Conservation (phyloP, 2,329 filamentous ascomycete species). For the Neopestalotiopsis sp. region DNA sequence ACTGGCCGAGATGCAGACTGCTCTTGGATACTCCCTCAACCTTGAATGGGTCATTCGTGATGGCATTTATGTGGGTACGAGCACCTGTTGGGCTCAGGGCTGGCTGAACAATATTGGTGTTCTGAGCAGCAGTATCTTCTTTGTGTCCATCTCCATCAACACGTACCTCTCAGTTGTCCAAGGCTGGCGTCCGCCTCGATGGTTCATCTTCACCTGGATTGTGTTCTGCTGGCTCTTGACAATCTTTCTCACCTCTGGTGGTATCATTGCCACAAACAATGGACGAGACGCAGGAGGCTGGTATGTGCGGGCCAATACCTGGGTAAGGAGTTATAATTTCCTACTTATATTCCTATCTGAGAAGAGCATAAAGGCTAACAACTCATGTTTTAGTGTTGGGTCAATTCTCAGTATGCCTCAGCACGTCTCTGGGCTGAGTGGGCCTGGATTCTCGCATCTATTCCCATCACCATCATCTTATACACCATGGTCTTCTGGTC, state of each 20-base stretch:
- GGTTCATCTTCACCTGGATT: conserved; percentile 2
- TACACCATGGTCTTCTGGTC: conserved; percentile 22
- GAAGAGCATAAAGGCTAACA: background rate
- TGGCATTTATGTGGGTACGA: conserved; percentile 21
- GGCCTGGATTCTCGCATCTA: conserved; percentile 23
- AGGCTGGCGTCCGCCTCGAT: conserved; percentile 14
- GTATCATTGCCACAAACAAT: conserved; percentile 12
- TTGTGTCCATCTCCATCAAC: conserved; percentile 20
- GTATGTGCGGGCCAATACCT: conserved; percentile 21
- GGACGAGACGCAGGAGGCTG: conserved; percentile 18
- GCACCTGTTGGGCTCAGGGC: conserved; percentile 22
- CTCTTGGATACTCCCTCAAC: conserved; percentile 22
- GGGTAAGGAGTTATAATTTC: conserved; percentile 9
- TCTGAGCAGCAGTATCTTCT: conserved; percentile 19
- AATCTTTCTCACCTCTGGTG: background rate
- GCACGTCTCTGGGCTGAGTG: conserved; percentile 24
- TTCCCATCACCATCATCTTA: conserved; percentile 20
- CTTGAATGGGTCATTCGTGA: conserved; percentile 22
- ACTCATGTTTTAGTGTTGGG: conserved; percentile 22
- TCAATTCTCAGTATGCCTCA: conserved; percentile 20
- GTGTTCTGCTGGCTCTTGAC: conserved; percentile 12
- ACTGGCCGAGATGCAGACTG: conserved; percentile 22
- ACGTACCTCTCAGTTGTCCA: conserved; percentile 22
- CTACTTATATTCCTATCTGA: too few species aligned
- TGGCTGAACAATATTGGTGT: conserved; percentile 23